Base-by-base conservation (phyloP, 2,329 filamentous ascomycete genomes). In the Claviceps arundinis region DNA sequence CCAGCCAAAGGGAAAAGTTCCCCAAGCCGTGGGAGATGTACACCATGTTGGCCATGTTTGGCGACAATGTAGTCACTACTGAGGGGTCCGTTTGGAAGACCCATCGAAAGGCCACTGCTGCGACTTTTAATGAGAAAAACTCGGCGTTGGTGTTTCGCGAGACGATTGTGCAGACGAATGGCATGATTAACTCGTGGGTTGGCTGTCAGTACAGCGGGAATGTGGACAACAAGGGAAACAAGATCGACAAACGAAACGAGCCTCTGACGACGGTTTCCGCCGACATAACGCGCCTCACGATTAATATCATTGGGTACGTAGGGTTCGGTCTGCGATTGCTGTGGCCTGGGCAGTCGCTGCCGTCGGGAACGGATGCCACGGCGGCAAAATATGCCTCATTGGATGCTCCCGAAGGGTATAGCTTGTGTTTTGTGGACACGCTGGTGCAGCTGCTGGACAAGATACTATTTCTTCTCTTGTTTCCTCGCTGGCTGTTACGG, bases 91-190 rank as follows among this genome's bases (percentile, higher is more conserved):
- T 76, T 30, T 91, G 85, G 87, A 81, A 81, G 37, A 74, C 78
- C 66, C 86, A 91, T 64, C 78, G 86, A 55, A 88, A 85, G 66
- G 76, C 82, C 44, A 84, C 81, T 0, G 78, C 82, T 30, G 80
- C 85, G 0, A 80, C 80, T 4, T 90, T 91, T 65, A 87, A 84
- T 53, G 87, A 91, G 69, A 81, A 77, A 67, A 90, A 88, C 64
- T 83, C 87, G 52, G 72, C 75, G 14, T 64, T 86, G 26, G 81
- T 86, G 1, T 87, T 82, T 65, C 69, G 68, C 8, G 82, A 87
- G 62, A 74, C 77, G 1, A 70, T 85, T 22, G 57, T 60, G 9
- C 85, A 90, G 68, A 77, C 84, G 0, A 69, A 76, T 55, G 74
- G 75, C 13, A 76, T 87, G 76, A 60, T 86, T 34, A 63, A 67